A percentile compares a stretch with the other conserved stretches of the same genome.
Conservation (phyloP, 345 rosid genomes). For the Angophora floribunda region DNA sequence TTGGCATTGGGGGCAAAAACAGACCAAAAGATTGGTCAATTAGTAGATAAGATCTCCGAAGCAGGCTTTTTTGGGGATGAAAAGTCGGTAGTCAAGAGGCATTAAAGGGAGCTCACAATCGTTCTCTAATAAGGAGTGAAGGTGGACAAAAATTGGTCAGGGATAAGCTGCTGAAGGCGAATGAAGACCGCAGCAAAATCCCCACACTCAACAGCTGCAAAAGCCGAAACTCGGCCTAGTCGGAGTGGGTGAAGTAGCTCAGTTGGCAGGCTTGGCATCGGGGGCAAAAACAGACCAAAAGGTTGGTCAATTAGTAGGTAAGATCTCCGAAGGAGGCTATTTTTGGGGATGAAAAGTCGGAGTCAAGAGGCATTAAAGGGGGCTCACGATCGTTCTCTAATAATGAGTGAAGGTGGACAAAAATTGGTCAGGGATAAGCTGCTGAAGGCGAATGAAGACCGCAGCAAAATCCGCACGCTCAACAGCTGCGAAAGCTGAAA, state of each 20-base stretch:
- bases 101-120: neutral
- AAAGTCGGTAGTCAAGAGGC: neutral
- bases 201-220: neutral
- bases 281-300: neutral
- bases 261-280: neutral
- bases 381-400: neutral
- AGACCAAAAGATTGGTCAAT: neutral
- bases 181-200: neutral
- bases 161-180: neutral
- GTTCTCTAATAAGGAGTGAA: too few relatives aligned
- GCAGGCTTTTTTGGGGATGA: neutral
- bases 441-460: neutral
- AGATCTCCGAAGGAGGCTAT: neutral
- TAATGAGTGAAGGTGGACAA: too few relatives aligned
- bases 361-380: neutral
- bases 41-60: accelerated
- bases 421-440: neutral
- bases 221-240: neutral
- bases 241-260: neutral
- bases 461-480: neutral
- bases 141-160: too few relatives aligned
- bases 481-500: neutral
- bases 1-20: neutral
- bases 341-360: neutral
- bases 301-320: neutral